phyloP scores from a whole-genome alignment of 257 asterid species.

The Solanum pimpinellifolium region DNA sequence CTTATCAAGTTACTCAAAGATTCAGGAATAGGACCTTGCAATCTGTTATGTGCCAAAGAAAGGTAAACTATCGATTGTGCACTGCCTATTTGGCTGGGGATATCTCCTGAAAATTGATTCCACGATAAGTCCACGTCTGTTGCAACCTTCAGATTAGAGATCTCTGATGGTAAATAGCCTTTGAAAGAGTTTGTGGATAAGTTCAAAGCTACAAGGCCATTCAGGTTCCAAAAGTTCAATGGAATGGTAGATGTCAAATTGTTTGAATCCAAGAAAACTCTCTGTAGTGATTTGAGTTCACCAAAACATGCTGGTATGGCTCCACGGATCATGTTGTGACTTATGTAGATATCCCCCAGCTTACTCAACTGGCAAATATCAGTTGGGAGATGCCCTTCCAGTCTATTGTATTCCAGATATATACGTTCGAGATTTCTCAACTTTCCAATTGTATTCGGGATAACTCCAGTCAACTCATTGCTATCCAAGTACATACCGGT shows the following conservation, averaged over 20 bases:
- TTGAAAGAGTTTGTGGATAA: background rate
- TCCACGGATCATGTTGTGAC: background rate
- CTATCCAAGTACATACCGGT: background rate
- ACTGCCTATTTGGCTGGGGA: background rate
- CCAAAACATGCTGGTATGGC: background rate
- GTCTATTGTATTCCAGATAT: background rate
- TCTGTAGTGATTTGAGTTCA: background rate
- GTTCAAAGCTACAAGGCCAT: background rate
- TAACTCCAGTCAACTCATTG: background rate
- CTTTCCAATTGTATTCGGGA: background rate
- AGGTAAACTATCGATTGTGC: background rate
- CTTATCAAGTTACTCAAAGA: background rate
- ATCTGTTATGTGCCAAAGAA: background rate
- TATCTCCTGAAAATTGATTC: background rate
- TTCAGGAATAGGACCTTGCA: background rate
- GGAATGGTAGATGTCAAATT: background rate
- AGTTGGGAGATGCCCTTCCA: background rate
- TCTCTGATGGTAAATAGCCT: background rate
- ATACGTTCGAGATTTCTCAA: background rate
- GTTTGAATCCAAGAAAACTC: background rate
- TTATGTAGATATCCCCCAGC: background rate
- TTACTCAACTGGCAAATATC: background rate
- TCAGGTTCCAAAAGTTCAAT: background rate
- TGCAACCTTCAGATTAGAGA: background rate
- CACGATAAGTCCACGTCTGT: background rate